phyloP scores from a whole-genome alignment of 305 asterid species.

The Solanum hybrid region DNA sequence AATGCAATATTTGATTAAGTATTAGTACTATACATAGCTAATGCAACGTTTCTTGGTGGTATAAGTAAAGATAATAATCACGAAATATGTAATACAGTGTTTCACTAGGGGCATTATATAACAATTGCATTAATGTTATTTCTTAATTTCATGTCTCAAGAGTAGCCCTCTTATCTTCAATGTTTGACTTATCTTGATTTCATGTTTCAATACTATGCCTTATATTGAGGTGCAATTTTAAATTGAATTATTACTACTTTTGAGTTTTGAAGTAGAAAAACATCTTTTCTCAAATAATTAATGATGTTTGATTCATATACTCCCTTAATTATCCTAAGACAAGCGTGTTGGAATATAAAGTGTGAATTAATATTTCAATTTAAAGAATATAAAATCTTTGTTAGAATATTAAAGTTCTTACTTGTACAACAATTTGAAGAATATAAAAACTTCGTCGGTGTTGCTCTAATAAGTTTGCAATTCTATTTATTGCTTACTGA shows the following conservation, averaged over 20 bases:
- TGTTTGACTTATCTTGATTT: not conserved
- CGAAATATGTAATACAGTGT: not conserved
- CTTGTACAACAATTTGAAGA: not conserved
- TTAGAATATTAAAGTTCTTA: not conserved
- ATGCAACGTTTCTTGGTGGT: not conserved
- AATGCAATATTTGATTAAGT: not conserved
- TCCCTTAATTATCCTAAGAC: not conserved
- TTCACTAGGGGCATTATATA: no score
- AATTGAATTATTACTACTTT: not conserved
- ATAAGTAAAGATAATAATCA: not conserved
- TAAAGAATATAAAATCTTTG: not conserved
- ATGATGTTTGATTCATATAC: not conserved
- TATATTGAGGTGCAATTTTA: not conserved
- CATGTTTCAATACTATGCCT: not conserved
- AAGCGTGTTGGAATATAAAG: not conserved
- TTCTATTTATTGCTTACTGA: not conserved
- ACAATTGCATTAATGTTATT: no score
- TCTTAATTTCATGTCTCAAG: no score
- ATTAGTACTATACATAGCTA: not conserved
- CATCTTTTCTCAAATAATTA: not conserved
- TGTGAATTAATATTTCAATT: not conserved
- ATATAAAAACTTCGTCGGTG: not conserved
- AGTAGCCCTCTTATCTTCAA: not conserved
- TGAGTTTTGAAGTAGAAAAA: not conserved
- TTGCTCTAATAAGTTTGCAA: not conserved